Conservation (phyloP, 495 filamentous ascomycete genomes). For the Bacidia gigantensis region DNA sequence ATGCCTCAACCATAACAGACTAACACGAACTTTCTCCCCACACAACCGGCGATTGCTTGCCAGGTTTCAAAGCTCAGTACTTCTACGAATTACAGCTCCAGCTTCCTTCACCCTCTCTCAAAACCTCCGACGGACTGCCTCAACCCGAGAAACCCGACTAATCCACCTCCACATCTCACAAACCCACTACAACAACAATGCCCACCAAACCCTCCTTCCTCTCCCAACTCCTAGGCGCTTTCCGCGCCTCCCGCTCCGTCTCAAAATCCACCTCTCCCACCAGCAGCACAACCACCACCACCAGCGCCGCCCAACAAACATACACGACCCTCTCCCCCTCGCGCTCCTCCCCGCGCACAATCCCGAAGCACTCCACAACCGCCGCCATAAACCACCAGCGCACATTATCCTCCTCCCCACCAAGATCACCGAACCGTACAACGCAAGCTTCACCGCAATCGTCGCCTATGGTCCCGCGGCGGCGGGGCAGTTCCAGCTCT, state of each 20-base stretch:
- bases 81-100: too few relatives aligned
- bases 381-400: slow-evolving; percentile 28
- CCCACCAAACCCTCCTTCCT: slow-evolving; percentile 74
- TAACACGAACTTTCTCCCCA: not conserved
- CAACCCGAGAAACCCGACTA: not conserved
- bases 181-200: slow-evolving; percentile 28
- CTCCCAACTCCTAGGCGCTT: slow-evolving; percentile 74
- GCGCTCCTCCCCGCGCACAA: slow-evolving; percentile 23
- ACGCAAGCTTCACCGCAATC: slow-evolving; percentile 30
- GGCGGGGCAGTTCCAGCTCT: slow-evolving; percentile 67
- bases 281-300: slow-evolving; percentile 18
- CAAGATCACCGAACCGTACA: too few relatives aligned
- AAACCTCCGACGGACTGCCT: too few relatives aligned
- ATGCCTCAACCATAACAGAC: slow-evolving; percentile 3
- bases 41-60: too few relatives aligned
- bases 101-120: too few relatives aligned
- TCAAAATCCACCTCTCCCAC: slow-evolving; percentile 12
- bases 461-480: slow-evolving; percentile 34
- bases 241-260: slow-evolving; percentile 45
- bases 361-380: slow-evolving; percentile 22
- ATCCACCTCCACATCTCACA: not conserved
- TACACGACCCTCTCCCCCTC: slow-evolving; percentile 20
- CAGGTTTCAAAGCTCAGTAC: too few relatives aligned
- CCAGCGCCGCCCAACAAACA: slow-evolving; percentile 11
- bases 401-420: slow-evolving; percentile 11